Conservation (phyloP, 176 grass and related monocot species). For the Thalia dealbata region DNA sequence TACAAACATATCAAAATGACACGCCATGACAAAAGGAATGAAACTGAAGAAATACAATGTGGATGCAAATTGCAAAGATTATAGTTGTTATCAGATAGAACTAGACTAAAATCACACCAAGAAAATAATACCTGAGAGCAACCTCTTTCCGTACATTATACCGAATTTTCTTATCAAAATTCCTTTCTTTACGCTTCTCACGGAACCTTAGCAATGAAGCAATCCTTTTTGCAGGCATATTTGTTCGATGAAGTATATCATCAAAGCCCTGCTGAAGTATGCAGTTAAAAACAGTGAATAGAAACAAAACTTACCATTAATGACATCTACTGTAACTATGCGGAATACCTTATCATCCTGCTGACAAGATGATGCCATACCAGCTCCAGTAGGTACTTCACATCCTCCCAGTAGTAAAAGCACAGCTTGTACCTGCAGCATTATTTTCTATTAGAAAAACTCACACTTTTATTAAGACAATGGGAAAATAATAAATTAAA, state of each 20-base stretch:
- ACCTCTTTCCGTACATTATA: conserved; percentile 72
- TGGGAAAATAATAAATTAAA: neutral
- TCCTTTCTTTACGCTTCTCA: conserved; percentile 80
- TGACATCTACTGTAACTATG: neutral
- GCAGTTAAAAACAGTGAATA: neutral
- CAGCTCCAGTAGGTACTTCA: conserved; percentile 48
- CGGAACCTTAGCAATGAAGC: conserved; percentile 65
- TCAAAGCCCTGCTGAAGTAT: conserved; percentile 2
- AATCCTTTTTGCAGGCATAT: conserved; percentile 48
- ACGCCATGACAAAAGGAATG: neutral
- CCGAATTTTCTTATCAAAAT: conserved; percentile 62
- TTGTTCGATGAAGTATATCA: conserved; percentile 20
- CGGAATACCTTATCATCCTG: conserved; percentile 39
- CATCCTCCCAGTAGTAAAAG: conserved; percentile 58
- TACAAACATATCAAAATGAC: neutral
- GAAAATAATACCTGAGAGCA: conserved; percentile 53
- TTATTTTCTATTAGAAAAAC: neutral
- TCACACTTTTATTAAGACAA: neutral
- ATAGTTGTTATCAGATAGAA: neutral
- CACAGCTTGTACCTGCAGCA: conserved; percentile 57
- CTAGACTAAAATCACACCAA: neutral
- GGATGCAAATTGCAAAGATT: neutral
- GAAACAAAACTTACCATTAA: neutral
- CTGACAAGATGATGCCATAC: conserved; percentile 28
- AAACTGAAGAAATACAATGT: neutral